Base-by-base conservation (phyloP, 768 basidiomycete genomes). In the Amyloporia xantha region DNA sequence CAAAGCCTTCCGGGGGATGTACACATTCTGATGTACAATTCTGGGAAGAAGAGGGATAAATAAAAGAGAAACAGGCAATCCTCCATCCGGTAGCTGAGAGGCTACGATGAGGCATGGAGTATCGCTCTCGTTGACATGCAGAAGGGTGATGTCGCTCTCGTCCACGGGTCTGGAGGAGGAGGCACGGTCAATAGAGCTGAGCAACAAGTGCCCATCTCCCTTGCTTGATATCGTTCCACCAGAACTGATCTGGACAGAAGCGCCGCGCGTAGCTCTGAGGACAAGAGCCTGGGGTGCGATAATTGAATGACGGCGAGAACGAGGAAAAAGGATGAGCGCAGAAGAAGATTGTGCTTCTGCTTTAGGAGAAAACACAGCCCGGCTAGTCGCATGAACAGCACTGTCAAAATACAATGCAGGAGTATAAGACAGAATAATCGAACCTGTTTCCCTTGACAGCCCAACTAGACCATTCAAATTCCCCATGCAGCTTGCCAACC, bases 381-480 rank as follows among this genome's bases (percentile, higher is more conserved):
- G 50, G 52, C 55, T 56, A 28, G 7, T 33, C 30, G 13, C 13
- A 37, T 13, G 15, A 13, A n/a, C n/a, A 25, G 20, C 36, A 17
- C 4, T 7, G 19, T 25, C 13, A 11, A 12, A 15, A 26, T 15
- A 37, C 23, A 26, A 20, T 35, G 11, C 17, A 10, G 21, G 4
- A 27, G 30, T 40, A 17, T 5, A 41, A 26, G 26, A 19, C 12
- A 6, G 5, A 27, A 20, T 5, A 15, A 20, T 54, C 59, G 6
- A 36, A 61, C 62, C 60, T 52, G 17, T 54, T 41, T 15, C 46
- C 26, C 17, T 39, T 43, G 37, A 58, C 53, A 3, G 49, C 51
- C 56, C 58, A 61, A n/a, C 28, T 40, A 2, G 48, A 36, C 62
- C 62, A 63, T 3, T 53, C 41, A 1, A 47, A 21, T 5, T 47